These are phyloP conservation scores for Scutellaria minor DNA, from an alignment of 257 asterid genomes.

Conservation along the genomic window DNA sequence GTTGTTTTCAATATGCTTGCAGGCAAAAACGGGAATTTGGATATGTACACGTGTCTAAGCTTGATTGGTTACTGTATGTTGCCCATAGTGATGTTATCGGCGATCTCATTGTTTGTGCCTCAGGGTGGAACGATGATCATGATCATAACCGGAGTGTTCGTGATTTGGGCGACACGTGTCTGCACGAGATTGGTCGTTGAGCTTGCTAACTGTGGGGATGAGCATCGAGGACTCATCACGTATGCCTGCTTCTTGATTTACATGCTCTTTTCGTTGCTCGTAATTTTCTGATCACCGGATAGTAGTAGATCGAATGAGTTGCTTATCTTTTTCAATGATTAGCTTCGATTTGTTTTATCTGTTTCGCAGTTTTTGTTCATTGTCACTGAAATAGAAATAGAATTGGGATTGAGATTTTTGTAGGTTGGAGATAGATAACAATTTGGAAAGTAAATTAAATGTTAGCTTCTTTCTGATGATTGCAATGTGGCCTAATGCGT, in stretches of 20 bases:
- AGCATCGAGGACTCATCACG: conserved; percentile 76
- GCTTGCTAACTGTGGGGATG: conserved; percentile 79
- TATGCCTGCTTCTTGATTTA: conserved; percentile 83
- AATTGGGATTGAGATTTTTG: neutral
- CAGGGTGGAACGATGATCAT: conserved; percentile 66
- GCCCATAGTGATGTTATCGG: conserved; percentile 78
- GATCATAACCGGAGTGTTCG: conserved; percentile 58
- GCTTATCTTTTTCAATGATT: conserved; percentile 19
- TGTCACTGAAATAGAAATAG: neutral
- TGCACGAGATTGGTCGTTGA: conserved; percentile 78
- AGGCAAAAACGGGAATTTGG: conserved; percentile 74
- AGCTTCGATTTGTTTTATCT: conserved; percentile 2
- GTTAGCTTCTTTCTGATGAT: conserved; percentile 8
- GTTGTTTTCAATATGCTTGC: conserved; percentile 86
- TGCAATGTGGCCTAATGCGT: neutral
- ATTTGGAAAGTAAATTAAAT: neutral
- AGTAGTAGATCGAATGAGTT: neutral
- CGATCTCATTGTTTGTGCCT: conserved; percentile 71
- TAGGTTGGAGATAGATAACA: neutral
- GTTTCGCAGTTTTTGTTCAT: neutral
- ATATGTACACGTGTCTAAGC: conserved; percentile 78
- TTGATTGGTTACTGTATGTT: conserved; percentile 81
- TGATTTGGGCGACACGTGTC: conserved; percentile 78
- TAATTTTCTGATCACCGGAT: conserved; percentile 49
- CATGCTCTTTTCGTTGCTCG: conserved; percentile 69